phyloP scores from a whole-genome alignment of 148 eudicot genomes.

The Silene latifolia region DNA sequence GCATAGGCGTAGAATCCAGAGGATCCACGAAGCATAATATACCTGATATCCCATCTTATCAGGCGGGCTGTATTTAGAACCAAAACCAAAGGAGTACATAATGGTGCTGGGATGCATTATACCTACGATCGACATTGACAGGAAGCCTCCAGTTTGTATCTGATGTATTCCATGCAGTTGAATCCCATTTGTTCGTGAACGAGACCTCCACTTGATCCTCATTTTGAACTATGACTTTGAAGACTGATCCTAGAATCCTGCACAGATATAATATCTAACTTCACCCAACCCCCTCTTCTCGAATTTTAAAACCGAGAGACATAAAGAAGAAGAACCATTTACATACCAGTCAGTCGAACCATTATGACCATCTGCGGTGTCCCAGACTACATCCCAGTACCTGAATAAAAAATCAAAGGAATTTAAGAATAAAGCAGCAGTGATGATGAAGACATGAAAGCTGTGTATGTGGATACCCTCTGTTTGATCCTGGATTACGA shows the following conservation, averaged over 20 bases:
- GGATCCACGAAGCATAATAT: constrained; percentile 43
- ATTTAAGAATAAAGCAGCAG: not conserved
- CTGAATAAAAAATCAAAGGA: constrained; percentile 13
- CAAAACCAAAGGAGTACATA: not conserved
- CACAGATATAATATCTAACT: constrained; percentile 14
- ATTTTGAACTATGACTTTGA: constrained; percentile 35
- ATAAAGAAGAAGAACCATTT: not conserved
- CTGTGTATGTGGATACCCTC: constrained; percentile 36
- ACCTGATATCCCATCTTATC: constrained; percentile 29
- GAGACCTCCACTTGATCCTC: constrained; percentile 58
- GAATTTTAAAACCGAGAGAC: not conserved
- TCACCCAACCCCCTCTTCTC: not conserved
- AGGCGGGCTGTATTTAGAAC: not conserved
- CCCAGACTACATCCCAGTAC: constrained; percentile 51
- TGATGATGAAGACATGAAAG: not conserved
- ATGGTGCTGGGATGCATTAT: not conserved
- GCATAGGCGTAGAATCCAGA: constrained; percentile 55
- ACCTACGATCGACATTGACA: constrained; percentile 55
- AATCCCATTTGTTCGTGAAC: constrained; percentile 41
- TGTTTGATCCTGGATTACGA: constrained; percentile 24
- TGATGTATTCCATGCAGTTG: constrained; percentile 27
- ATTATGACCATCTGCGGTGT: constrained; percentile 3
- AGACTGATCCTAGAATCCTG: constrained; percentile 46
- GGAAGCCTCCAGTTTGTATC: constrained; percentile 27
- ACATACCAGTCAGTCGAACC: constrained; percentile 31